Base-by-base conservation (phyloP, 257 asterid genomes). In the Galeopsis tetrahit region DNA sequence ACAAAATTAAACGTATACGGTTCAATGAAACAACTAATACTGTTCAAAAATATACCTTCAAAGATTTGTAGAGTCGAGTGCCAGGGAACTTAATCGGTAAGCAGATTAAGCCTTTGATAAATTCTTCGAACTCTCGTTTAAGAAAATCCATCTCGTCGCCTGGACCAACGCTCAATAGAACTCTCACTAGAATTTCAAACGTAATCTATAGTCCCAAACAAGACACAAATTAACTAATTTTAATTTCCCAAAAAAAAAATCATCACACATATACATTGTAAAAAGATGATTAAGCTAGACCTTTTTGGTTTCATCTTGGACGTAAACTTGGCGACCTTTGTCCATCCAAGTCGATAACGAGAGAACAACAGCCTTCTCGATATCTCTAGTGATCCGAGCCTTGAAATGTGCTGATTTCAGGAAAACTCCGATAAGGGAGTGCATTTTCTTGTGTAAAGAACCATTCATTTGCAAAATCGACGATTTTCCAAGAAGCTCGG, bases 31-130 rank as follows among this genome's bases (percentile, higher is more conserved):
- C 28, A 49, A 49, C 28, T 49, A 14, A 4, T n/a, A 49, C 5
- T 28, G 14, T 13, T 48, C 1, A 13, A 48, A n/a, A 46, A 3
- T 13, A 49, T 88, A 94, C 99, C 97, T 88, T 84, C 57, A 95
- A 76, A 10, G 99, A 90, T 71, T 83, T 95, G 68, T 95, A 88
- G 35, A 95, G 81, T 14, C 90, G 84, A 49, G 96, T 92, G 17
- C 99, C 99, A 0, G 99, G 99, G 74, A 95, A 79, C 46, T 95
- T 95, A 62, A 95, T 72, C n/a, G 99, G 99, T 39, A 95, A 34
- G 71, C 97, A 95, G 63, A 95, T 90, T 76, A 95, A 83, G 61
- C 98, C 99, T 75, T 92, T 95, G 82, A 88, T 86, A 46, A 90
- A 87, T 71, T 90, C 96, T 69, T 82, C 98, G 31, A 92, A 95